Percentiles rank a stretch among this genome's conserved stretches.
Evolutionary conservation across 805 yeast genomes (phyloP).

Genomic region (Candida dendrica): DNA sequence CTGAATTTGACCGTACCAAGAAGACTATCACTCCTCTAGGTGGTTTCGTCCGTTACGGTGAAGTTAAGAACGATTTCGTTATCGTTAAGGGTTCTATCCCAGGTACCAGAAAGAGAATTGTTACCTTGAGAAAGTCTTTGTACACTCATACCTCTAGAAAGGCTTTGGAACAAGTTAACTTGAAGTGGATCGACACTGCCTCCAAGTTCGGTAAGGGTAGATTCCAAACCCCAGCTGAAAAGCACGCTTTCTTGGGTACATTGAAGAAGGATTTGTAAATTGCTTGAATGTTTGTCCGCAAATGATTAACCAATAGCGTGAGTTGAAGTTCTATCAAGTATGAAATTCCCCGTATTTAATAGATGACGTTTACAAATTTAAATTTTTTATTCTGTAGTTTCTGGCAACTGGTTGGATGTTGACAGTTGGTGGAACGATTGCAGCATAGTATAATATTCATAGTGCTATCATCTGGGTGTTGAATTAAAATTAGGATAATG

Average conservation of each 20-base stretch:
- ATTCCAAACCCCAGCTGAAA: slow-evolving; percentile 99
- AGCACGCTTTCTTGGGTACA: slow-evolving; percentile 99
- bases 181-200: slow-evolving; percentile 99
- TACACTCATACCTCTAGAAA: slow-evolving; percentile 97
- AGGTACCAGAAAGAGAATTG: slow-evolving; percentile 99
- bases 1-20: slow-evolving; percentile 98
- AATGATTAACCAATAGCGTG: too few relatives aligned
- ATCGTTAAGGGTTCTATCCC: slow-evolving; percentile 98
- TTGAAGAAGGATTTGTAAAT: slow-evolving; percentile 90
- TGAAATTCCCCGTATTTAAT: too few relatives aligned
- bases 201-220: slow-evolving; percentile 99
- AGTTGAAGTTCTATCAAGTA: too few relatives aligned
- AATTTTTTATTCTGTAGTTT: too few relatives aligned
- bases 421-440: too few relatives aligned
- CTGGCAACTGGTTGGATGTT: too few relatives aligned
- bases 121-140: slow-evolving; percentile 97
- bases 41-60: slow-evolving; percentile 99
- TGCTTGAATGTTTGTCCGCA: slow-evolving; percentile 1
- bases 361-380: too few relatives aligned
- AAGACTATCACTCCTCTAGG: slow-evolving; percentile 99
- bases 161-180: slow-evolving; percentile 92
- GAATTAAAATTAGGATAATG: too few relatives aligned
- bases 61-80: slow-evolving; percentile 94
- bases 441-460: too few relatives aligned
- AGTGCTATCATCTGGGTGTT: too few relatives aligned